phyloP scores from a whole-genome alignment of 2,329 filamentous ascomycete species.

The Simplicillium aogashimaense region DNA sequence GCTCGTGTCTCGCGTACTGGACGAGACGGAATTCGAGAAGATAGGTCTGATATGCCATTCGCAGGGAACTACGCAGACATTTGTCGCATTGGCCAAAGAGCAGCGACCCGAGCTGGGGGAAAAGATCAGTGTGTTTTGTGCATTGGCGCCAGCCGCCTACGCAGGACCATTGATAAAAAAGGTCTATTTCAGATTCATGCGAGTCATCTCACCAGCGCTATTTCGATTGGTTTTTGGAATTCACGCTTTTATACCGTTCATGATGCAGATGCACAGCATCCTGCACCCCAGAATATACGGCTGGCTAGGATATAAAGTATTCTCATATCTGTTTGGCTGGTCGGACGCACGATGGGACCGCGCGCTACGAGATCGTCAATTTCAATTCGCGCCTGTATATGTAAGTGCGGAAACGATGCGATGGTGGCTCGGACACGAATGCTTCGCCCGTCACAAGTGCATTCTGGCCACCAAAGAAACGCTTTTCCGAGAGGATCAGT shows the following conservation, averaged over 20 bases:
- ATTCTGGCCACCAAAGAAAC: constrained; percentile 73
- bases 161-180: constrained; percentile 78
- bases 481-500: constrained; percentile 48
- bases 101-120: constrained; percentile 77
- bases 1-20: constrained; percentile 67
- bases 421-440: constrained; percentile 88
- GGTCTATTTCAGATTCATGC: constrained; percentile 89
- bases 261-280: constrained; percentile 72
- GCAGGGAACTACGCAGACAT: constrained; percentile 81
- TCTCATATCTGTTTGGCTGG: constrained; percentile 86
- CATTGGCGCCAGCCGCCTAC: constrained; percentile 81
- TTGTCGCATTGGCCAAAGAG: constrained; percentile 82
- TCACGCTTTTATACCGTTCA: constrained; percentile 85
- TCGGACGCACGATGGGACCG: constrained; percentile 77
- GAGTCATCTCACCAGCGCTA: constrained; percentile 61
- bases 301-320: constrained; percentile 77
- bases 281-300: constrained; percentile 64
- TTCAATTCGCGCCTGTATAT: constrained; percentile 87
- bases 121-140: constrained; percentile 82
- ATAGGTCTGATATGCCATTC: constrained; percentile 79
- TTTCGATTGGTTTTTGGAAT: constrained; percentile 84
- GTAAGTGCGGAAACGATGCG: constrained; percentile 84
- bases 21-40: constrained; percentile 74
- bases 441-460: constrained; percentile 71
- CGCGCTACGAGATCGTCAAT: constrained; percentile 69